Evolutionary conservation across 768 basidiomycete species (phyloP).

Genomic region (Lactifluus rugatus): DNA sequence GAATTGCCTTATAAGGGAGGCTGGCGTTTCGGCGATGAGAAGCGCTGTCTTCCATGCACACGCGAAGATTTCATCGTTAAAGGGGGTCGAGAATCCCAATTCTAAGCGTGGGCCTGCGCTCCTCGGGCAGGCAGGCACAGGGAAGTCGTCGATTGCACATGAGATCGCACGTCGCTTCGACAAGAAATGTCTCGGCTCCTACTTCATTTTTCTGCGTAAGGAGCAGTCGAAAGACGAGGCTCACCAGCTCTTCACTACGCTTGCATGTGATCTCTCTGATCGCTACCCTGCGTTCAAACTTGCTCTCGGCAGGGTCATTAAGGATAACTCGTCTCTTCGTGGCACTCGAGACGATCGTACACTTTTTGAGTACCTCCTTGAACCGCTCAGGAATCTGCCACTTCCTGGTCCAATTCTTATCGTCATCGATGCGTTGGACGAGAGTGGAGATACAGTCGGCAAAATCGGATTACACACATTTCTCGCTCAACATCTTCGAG

Average conservation of each 20-base stretch:
- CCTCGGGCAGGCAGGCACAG: too few relatives aligned
- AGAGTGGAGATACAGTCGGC: neutral
- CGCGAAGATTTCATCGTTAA: neutral
- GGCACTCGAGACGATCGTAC: too few relatives aligned
- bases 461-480: neutral
- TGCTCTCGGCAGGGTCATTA: neutral
- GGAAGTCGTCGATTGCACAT: too few relatives aligned
- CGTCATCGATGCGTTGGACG: too few relatives aligned
- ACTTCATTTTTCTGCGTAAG: too few relatives aligned
- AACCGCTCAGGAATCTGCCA: neutral
- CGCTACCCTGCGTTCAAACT: neutral
- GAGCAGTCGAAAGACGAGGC: neutral
- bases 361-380: neutral
- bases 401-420: too few relatives aligned
- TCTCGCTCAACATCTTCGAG: neutral
- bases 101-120: too few relatives aligned
- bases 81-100: neutral
- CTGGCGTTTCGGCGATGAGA: too few relatives aligned
- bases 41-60: neutral
- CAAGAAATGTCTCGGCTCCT: too few relatives aligned
- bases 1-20: too few relatives aligned
- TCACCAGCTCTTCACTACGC: neutral
- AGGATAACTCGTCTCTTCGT: too few relatives aligned
- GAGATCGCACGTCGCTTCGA: too few relatives aligned
- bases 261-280: neutral